Base-by-base conservation (phyloP, 2,329 filamentous ascomycete species). In the Colletotrichum lindemuthianum region DNA sequence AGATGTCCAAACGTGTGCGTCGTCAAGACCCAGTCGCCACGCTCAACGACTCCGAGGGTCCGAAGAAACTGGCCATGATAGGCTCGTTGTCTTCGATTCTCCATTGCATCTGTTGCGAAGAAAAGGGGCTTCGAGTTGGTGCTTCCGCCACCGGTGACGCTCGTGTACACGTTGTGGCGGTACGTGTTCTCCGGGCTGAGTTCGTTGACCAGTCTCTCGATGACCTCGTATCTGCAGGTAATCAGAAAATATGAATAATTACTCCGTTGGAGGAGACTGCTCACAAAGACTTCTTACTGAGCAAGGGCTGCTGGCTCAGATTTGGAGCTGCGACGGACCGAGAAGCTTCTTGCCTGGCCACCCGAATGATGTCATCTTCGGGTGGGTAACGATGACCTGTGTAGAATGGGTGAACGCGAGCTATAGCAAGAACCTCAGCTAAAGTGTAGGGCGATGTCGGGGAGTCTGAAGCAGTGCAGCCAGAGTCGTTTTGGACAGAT, bases 61-160 rank as follows among this genome's bases (percentile, higher is more conserved):
- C 55, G 68, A 2, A 81, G 63, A 8, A 81, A 71, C 0, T 69
- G 56, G 0, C 79, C 79, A 11, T 76, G 74, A 0, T 66, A 61
- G 4, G 72, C 72, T 48, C 81, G 70, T 1, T 82, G 81, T 1
- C 65, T 66, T 2, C 80, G 78, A 33, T 81, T 83, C 57, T 83
- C 81, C 1, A 67, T 13, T 0, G 70, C 69, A 65, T 82, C 78
- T 0, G 76, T 78, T 0, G 75, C 74, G 53, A 82, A 83, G 41
- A 81, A 71, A 63, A 82, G 63, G 0, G 75, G 73, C 0, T 69
- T 68, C 0, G 72, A 72, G 9, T 7, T 45, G 0, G 73, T 72
- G 0, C 66, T 72, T 0, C 77, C 78, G 0, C 81, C 81, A 0
- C 81, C 80, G 0, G 80, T 82, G 1, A 72, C 71, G 44, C 78